phyloP scores from a whole-genome alignment of 805 yeast genomes.

The Candida boidinii region DNA sequence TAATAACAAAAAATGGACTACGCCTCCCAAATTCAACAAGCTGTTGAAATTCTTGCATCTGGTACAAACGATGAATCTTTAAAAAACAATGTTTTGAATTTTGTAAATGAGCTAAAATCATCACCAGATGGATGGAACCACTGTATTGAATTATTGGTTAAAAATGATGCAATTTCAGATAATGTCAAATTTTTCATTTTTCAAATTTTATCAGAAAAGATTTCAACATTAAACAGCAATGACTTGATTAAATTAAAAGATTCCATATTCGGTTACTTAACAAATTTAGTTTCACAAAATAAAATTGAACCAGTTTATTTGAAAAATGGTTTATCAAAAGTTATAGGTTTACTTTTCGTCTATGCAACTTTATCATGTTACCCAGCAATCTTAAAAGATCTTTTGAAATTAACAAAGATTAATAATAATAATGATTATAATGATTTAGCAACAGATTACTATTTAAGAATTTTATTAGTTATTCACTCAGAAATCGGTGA shows the following conservation, averaged over 20 bases:
- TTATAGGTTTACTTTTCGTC: constrained; percentile 44
- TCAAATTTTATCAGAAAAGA: constrained; percentile 59
- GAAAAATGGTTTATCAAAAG: constrained; percentile 50
- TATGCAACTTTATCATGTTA: constrained; percentile 39
- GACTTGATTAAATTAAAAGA: constrained; percentile 39
- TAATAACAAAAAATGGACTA: too few species aligned
- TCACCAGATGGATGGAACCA: constrained; percentile 49
- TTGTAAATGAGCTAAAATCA: constrained; percentile 43
- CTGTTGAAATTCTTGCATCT: constrained; percentile 75
- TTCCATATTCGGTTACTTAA: constrained; percentile 38
- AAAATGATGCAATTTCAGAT: constrained; percentile 30
- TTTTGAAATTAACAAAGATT: constrained; percentile 28
- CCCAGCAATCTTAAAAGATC: constrained; percentile 42
- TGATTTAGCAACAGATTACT: constrained; percentile 54
- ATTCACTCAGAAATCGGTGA: constrained; percentile 93
- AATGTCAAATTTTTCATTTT: constrained; percentile 58
- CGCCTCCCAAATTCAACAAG: constrained; percentile 78
- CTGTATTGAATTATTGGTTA: constrained; percentile 38
- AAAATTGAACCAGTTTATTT: constrained; percentile 32
- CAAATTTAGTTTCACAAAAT: constrained; percentile 15
- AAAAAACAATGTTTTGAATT: constrained; percentile 52
- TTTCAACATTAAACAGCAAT: constrained; percentile 34
- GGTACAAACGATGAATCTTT: constrained; percentile 54
- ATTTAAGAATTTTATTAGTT: constrained; percentile 59
- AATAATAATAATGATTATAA: constrained; percentile 22